These are phyloP conservation scores for Hyphopichia pseudoburtonii DNA, from an alignment of 1,139 yeast species.

Conservation along the genomic window DNA sequence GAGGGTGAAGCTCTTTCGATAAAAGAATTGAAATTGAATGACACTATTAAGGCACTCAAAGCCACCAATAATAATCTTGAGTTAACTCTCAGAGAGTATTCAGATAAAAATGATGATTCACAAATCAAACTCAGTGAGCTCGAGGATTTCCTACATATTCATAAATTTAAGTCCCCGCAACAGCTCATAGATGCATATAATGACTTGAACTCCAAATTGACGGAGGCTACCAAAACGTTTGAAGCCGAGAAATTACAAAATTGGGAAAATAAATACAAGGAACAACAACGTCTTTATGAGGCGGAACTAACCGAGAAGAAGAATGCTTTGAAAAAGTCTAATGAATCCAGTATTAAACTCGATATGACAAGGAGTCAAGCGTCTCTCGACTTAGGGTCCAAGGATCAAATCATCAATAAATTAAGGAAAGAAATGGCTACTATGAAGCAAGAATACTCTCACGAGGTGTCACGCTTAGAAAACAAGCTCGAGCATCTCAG, in stretches of 20 bases:
- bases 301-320: constrained; percentile 31
- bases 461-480: constrained; percentile 52
- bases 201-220: constrained; percentile 13
- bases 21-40: constrained; percentile 70
- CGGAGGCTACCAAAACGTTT: constrained; percentile 16
- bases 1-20: constrained; percentile 81
- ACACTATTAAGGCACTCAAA: constrained; percentile 63
- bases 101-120: constrained; percentile 31
- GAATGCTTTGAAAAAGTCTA: constrained; percentile 31
- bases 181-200: constrained; percentile 23
- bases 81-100: constrained; percentile 33
- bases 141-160: constrained; percentile 29
- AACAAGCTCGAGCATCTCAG: constrained; percentile 46
- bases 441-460: constrained; percentile 36
- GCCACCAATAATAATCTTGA: constrained; percentile 48
- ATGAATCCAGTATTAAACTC: constrained; percentile 39
- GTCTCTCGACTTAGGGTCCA: constrained; percentile 31
- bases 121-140: constrained; percentile 29
- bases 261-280: constrained; percentile 41
- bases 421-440: constrained; percentile 27
- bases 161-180: constrained; percentile 26
- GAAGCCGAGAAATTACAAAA: constrained; percentile 22
- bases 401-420: constrained; percentile 24
- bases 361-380: constrained; percentile 42
- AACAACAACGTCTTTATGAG: constrained; percentile 32